These are phyloP conservation scores for Leucogyrophana mollusca DNA, from an alignment of 768 basidiomycete genomes.

Conservation along the genomic window DNA sequence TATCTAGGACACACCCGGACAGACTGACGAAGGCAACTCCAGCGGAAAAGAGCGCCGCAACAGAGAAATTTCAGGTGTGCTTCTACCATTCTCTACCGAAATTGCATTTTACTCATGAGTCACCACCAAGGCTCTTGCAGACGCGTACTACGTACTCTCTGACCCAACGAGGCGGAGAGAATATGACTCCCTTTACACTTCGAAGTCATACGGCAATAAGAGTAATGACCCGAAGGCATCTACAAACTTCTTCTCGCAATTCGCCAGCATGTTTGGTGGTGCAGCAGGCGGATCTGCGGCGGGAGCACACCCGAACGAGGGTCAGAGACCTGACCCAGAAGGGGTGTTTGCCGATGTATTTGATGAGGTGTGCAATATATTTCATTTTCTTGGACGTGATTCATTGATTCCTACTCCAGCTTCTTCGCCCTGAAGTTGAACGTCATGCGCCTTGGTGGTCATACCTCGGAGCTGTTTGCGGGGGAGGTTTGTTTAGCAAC, in stretches of 20 bases:
- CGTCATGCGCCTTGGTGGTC: constrained; percentile 71
- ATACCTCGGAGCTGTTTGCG: constrained; percentile 68
- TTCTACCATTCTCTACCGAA: too few species aligned
- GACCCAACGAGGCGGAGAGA: constrained; percentile 70
- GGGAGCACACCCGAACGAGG: constrained; percentile 28
- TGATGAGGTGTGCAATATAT: constrained; percentile 65
- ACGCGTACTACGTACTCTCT: constrained; percentile 92
- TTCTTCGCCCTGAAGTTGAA: constrained; percentile 81
- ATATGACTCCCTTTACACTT: constrained; percentile 68
- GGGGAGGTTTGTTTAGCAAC: constrained; percentile 46
- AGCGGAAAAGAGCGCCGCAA: constrained; percentile 70
- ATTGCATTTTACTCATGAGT: background rate
- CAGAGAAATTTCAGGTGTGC: constrained; percentile 80
- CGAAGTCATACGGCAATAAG: constrained; percentile 47
- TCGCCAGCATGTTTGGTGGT: constrained; percentile 67
- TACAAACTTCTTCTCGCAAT: constrained; percentile 73
- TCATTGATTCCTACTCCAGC: constrained; percentile 34
- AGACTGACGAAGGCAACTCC: constrained; percentile 68
- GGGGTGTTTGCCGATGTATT: constrained; percentile 87
- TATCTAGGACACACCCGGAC: constrained; percentile 82
- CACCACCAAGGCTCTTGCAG: constrained; percentile 69
- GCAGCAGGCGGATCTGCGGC: constrained; percentile 30
- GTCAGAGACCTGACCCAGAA: constrained; percentile 69
- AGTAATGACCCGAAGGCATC: constrained; percentile 67
- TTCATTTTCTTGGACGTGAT: background rate